A percentile compares a stretch with the other conserved stretches of the same genome.
Conservation (phyloP, 2,329 filamentous ascomycete species). For the Furcasterigmium furcatum region DNA sequence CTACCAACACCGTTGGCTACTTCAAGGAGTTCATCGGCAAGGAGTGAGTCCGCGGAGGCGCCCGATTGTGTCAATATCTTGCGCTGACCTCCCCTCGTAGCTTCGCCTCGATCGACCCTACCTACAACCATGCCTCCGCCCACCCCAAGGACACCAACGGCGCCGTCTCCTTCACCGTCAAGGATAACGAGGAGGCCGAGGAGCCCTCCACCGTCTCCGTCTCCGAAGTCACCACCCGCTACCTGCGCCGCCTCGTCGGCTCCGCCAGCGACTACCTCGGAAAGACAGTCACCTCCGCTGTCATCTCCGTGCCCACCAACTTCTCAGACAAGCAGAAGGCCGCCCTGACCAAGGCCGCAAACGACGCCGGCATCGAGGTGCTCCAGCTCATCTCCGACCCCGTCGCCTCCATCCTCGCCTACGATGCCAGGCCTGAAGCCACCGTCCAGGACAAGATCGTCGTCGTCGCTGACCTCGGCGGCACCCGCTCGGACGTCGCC, state of each 20-base stretch:
- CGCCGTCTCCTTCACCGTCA: conserved; percentile 76
- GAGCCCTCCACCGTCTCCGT: conserved; percentile 67
- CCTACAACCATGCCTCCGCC: conserved; percentile 88
- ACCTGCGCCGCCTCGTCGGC: conserved; percentile 74
- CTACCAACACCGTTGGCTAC: conserved; percentile 88
- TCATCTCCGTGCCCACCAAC: conserved; percentile 92
- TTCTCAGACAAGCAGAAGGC: conserved; percentile 84
- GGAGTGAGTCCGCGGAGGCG: conserved; percentile 57
- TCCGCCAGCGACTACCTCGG: conserved; percentile 91
- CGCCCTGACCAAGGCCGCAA: conserved; percentile 73
- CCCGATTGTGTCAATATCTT: neutral
- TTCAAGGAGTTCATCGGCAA: conserved; percentile 96
- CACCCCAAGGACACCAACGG: conserved; percentile 76
- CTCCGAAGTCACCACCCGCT: conserved; percentile 79
- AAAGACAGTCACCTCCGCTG: conserved; percentile 90
- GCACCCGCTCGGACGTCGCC: conserved; percentile 86
- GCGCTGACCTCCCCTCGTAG: conserved; percentile 30
- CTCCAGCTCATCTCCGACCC: conserved; percentile 93
- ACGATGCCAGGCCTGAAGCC: conserved; percentile 80
- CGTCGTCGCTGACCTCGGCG: conserved; percentile 89
- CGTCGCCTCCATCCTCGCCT: conserved; percentile 82
- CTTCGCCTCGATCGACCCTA: conserved; percentile 95
- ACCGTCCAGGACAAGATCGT: conserved; percentile 80
- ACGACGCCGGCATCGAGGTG: conserved; percentile 79
- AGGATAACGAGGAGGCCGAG: conserved; percentile 67